Evolutionary conservation across 352 stramenopile species (phyloP).

Genomic region (Phytophthora multivora): DNA sequence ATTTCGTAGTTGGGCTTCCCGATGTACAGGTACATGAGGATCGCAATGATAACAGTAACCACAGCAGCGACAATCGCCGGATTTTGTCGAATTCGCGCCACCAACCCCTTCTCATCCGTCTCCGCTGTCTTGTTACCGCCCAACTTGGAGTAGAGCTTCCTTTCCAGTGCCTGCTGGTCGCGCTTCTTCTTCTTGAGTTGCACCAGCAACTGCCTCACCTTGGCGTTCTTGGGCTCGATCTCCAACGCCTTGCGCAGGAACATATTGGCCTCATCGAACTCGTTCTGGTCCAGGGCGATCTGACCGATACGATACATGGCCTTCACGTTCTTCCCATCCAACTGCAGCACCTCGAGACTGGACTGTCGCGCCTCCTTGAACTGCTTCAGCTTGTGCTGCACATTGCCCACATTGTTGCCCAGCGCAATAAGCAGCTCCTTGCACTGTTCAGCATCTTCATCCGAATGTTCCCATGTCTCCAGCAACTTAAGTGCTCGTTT

Average conservation of each 20-base stretch:
- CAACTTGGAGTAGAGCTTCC: constrained; percentile 75
- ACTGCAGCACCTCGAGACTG: constrained; percentile 77
- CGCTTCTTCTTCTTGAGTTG: constrained; percentile 77
- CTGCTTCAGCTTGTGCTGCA: constrained; percentile 78
- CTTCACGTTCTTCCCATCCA: constrained; percentile 78
- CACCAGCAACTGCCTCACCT: constrained; percentile 64
- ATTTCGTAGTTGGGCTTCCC: constrained; percentile 61
- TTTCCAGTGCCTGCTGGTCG: constrained; percentile 56
- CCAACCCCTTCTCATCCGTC: constrained; percentile 3
- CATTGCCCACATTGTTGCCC: constrained; percentile 85
- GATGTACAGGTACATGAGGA: constrained; percentile 65
- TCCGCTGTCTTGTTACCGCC: constrained; percentile 31
- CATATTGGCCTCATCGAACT: constrained; percentile 66
- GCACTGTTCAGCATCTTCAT: constrained; percentile 57
- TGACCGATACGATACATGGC: constrained; percentile 78
- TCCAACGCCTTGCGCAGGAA: constrained; percentile 67
- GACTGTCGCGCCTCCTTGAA: constrained; percentile 78
- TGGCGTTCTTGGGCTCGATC: constrained; percentile 70
- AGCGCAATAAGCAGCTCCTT: constrained; percentile 78
- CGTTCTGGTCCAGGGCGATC: constrained; percentile 73
- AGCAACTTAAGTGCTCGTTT: constrained; percentile 84
- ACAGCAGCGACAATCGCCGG: constrained; percentile 47
- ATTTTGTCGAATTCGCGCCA: constrained; percentile 41
- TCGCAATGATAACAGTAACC: constrained; percentile 53
- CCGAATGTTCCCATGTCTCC: constrained; percentile 71